phyloP scores from a whole-genome alignment of 768 basidiomycete genomes.

The Mrakia blollopis region DNA sequence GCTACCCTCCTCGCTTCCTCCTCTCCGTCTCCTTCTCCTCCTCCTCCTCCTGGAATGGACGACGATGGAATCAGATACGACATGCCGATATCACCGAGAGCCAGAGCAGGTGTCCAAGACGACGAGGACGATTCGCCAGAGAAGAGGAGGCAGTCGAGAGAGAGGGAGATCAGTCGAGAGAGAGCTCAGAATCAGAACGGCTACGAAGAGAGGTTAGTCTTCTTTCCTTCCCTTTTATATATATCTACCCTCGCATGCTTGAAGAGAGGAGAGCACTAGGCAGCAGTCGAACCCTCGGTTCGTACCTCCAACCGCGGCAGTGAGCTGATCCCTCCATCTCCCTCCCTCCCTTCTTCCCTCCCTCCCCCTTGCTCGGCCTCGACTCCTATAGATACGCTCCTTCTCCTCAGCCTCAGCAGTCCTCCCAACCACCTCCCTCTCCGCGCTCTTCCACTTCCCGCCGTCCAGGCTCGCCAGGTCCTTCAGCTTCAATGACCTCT shows the following conservation, averaged over 20 bases:
- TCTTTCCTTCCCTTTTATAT: background rate
- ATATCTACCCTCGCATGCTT: too few relatives aligned
- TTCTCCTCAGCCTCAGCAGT: background rate
- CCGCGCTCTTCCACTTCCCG: slow-evolving; percentile 20
- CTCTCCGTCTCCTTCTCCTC: slow-evolving; percentile 48
- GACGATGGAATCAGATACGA: slow-evolving; percentile 17
- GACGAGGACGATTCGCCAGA: background rate
- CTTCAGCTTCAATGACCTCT: background rate
- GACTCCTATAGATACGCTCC: background rate
- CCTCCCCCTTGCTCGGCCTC: background rate
- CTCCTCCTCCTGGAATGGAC: slow-evolving; percentile 42
- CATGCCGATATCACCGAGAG: background rate
- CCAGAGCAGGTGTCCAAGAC: background rate
- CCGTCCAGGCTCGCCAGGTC: slow-evolving; percentile 24
- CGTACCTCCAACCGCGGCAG: background rate
- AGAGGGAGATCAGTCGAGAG: slow-evolving; percentile 8
- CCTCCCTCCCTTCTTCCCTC: background rate
- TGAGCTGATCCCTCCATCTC: background rate
- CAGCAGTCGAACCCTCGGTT: too few relatives aligned
- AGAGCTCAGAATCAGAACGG: background rate
- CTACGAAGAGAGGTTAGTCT: background rate
- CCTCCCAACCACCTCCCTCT: background rate
- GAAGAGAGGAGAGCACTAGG: too few relatives aligned
- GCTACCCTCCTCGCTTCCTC: slow-evolving; percentile 47
- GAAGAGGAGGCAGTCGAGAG: background rate